phyloP scores from a whole-genome alignment of 768 basidiomycete genomes.

The Candolleomyces aberdarensis region DNA sequence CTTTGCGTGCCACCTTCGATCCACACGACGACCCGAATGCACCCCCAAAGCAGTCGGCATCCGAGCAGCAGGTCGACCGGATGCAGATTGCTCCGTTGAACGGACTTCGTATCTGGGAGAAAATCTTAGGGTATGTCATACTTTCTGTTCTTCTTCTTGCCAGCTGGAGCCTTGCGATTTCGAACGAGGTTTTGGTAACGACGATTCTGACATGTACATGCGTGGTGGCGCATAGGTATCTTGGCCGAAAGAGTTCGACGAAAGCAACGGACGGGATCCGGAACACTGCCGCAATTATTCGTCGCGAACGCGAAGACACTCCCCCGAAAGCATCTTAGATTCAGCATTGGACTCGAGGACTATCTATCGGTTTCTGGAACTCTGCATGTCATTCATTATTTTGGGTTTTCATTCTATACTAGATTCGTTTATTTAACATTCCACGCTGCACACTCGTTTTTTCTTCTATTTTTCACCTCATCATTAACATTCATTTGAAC shows the following conservation, averaged over 20 bases:
- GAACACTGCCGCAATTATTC: constrained; percentile 21
- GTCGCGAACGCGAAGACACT: background rate
- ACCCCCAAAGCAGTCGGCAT: constrained; percentile 51
- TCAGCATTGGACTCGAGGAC: no score
- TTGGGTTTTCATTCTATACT: background rate
- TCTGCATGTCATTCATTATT: background rate
- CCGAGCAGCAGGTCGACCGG: constrained; percentile 47
- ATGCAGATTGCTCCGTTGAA: constrained; percentile 43
- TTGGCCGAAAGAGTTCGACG: constrained; percentile 42
- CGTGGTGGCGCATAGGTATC: constrained; percentile 30
- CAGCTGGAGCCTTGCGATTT: background rate
- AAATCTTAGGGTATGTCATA: constrained; percentile 40
- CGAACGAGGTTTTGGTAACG: background rate
- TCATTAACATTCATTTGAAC: no score
- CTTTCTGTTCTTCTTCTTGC: constrained; percentile 2
- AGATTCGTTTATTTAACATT: no score
- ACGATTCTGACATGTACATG: background rate
- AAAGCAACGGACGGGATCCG: constrained; percentile 31
- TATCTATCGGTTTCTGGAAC: background rate
- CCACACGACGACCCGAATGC: constrained; percentile 45
- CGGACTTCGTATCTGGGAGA: constrained; percentile 55
- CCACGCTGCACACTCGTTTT: no score
- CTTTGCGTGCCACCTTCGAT: constrained; percentile 46
- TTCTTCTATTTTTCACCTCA: no score
- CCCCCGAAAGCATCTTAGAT: no score